These are phyloP conservation scores for Melaleuca quinquenervia DNA, from an alignment of 345 rosid genomes.

Conservation along the genomic window DNA sequence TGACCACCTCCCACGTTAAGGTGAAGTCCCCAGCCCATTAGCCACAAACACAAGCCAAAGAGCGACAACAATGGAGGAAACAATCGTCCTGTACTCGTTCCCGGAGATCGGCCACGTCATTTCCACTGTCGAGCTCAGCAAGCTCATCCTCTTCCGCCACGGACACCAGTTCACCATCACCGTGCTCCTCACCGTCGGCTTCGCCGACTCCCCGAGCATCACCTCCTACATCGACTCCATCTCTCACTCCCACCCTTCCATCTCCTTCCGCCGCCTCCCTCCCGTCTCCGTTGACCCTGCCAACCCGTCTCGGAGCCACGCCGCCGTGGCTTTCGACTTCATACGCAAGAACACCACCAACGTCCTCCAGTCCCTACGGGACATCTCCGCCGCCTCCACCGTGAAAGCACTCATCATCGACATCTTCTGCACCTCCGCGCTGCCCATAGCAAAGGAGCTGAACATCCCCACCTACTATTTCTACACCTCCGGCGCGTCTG, in stretches of 20 bases:
- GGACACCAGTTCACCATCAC: background rate
- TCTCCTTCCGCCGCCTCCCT: slow-evolving; percentile 8
- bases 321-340: background rate
- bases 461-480: slow-evolving; percentile 9
- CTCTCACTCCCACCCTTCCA: background rate
- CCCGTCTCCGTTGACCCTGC: background rate
- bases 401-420: slow-evolving; percentile 10
- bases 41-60: background rate
- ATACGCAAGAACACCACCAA: background rate
- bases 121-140: slow-evolving; percentile 3
- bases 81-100: slow-evolving; percentile 6
- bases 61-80: background rate
- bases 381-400: background rate
- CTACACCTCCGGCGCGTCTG: slow-evolving; percentile 1
- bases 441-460: background rate
- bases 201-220: background rate
- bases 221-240: background rate
- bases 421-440: slow-evolving; percentile 8
- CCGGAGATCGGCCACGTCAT: slow-evolving; percentile 7
- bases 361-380: background rate
- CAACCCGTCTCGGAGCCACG: background rate
- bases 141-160: slow-evolving; percentile 3
- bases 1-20: background rate
- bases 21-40: background rate
- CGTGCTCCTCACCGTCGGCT: background rate